phyloP scores from a whole-genome alignment of 148 eudicot genomes.

The Vaccinium macrocarpon region DNA sequence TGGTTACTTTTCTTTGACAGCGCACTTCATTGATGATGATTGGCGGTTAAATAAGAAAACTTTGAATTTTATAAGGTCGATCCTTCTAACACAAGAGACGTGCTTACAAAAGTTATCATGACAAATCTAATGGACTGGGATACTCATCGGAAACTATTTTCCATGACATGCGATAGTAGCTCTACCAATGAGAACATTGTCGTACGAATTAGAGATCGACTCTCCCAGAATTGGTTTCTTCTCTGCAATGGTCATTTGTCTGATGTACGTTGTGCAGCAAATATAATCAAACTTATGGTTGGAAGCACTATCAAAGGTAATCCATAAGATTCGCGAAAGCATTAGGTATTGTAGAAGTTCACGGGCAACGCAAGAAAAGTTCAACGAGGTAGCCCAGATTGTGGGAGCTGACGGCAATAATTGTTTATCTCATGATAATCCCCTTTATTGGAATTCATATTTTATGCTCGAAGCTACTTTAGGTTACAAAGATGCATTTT shows the following conservation, averaged over 20 bases:
- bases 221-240: slow-evolving; percentile 60
- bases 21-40: slow-evolving; percentile 65
- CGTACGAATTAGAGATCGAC: slow-evolving; percentile 59
- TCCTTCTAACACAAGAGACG: slow-evolving; percentile 43
- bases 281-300: slow-evolving; percentile 66
- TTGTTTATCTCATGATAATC: slow-evolving; percentile 52
- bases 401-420: slow-evolving; percentile 31
- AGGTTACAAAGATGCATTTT: too few species aligned
- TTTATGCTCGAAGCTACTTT: slow-evolving; percentile 63
- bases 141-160: slow-evolving; percentile 70
- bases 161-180: slow-evolving; percentile 68
- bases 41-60: slow-evolving; percentile 68
- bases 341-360: slow-evolving; percentile 64
- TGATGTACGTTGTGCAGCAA: slow-evolving; percentile 67
- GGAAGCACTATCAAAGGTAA: slow-evolving; percentile 50
- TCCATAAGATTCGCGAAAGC: slow-evolving; percentile 65
- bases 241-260: slow-evolving; percentile 57
- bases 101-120: slow-evolving; percentile 39
- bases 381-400: slow-evolving; percentile 38
- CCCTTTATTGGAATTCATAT: slow-evolving; percentile 65
- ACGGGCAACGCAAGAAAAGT: slow-evolving; percentile 42
- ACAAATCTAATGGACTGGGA: slow-evolving; percentile 57
- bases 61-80: slow-evolving; percentile 53
- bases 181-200: slow-evolving; percentile 57
- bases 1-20: slow-evolving; percentile 64